These are phyloP conservation scores for Blastobotrys petasosporus DNA, from an alignment of 1,139 yeast species.

Conservation along the genomic window DNA sequence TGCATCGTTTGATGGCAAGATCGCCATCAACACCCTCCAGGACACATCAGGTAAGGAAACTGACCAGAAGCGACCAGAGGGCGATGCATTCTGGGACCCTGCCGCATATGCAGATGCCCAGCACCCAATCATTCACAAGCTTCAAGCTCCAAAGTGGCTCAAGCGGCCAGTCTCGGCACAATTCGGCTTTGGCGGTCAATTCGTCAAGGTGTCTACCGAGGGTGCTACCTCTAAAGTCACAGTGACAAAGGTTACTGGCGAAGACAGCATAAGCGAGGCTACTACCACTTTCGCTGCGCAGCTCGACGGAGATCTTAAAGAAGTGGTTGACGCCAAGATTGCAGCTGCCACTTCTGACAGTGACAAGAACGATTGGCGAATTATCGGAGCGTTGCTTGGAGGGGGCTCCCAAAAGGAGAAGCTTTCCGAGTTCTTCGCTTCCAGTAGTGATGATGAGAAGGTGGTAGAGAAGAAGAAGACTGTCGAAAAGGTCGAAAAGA, in stretches of 20 bases:
- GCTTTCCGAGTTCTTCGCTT: conserved; percentile 24
- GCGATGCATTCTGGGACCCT: conserved; percentile 86
- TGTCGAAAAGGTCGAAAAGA: conserved; percentile 12
- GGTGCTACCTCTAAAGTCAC: conserved; percentile 40
- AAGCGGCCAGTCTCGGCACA: conserved; percentile 66
- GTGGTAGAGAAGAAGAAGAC: neutral
- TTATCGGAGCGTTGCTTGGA: conserved; percentile 51
- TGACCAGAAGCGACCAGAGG: conserved; percentile 40
- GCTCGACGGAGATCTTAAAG: conserved; percentile 36
- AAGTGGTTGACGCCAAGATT: conserved; percentile 18
- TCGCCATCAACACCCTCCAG: conserved; percentile 79
- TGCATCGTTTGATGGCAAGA: conserved; percentile 87
- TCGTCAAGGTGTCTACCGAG: conserved; percentile 50
- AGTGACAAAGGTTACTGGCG: conserved; percentile 47
- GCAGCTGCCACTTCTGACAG: conserved; percentile 33
- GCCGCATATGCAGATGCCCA: conserved; percentile 60
- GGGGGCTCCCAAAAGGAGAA: conserved; percentile 40
- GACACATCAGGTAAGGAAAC: conserved; percentile 52
- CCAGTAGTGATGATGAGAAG: conserved; percentile 27
- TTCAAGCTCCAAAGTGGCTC: conserved; percentile 90
- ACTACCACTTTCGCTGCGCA: conserved; percentile 52
- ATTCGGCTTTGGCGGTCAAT: conserved; percentile 92
- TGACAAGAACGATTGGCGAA: conserved; percentile 71
- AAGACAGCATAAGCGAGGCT: conserved; percentile 31
- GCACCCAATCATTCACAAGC: conserved; percentile 52